A percentile compares a stretch with the other conserved stretches of the same genome.
phyloP scores from a whole-genome alignment of 331 rosid genomes.

The Stylosanthes scabra region DNA sequence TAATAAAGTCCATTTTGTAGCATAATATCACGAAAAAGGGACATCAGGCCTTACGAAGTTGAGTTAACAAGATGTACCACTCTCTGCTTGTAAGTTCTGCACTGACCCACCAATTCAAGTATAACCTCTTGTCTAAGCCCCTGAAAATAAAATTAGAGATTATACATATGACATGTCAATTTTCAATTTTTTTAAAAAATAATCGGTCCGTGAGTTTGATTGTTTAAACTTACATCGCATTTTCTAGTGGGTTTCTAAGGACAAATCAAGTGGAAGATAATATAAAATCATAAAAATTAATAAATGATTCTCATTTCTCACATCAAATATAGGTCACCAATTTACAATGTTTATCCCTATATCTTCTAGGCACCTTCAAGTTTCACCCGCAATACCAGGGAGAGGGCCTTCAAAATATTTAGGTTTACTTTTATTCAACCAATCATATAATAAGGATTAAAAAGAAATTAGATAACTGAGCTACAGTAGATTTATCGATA shows the following conservation, averaged over 20 bases:
- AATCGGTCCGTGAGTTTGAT: no score
- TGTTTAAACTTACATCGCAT: not conserved
- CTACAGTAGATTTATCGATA: no score
- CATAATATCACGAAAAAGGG: constrained; percentile 14
- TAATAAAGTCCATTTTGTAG: not conserved
- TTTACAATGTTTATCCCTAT: constrained; percentile 11
- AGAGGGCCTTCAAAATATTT: not conserved
- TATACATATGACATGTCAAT: constrained; percentile 23
- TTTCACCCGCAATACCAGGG: constrained; percentile 8
- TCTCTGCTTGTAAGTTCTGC: constrained; percentile 92
- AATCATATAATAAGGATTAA: no score
- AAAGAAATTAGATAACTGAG: no score
- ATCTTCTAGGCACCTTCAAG: not conserved
- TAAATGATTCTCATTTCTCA: constrained; percentile 4
- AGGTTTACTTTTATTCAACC: no score
- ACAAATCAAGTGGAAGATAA: not conserved
- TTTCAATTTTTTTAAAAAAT: no score
- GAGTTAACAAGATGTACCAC: constrained; percentile 98
- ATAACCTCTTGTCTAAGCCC: constrained; percentile 94
- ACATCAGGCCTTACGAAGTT: constrained; percentile 73
- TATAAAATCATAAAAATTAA: not conserved
- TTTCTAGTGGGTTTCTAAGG: not conserved
- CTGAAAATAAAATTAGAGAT: constrained; percentile 53
- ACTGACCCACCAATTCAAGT: constrained; percentile 92
- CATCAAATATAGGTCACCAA: constrained; percentile 4